phyloP scores from a whole-genome alignment of 805 yeast species.

The Metschnikowia borealis region DNA sequence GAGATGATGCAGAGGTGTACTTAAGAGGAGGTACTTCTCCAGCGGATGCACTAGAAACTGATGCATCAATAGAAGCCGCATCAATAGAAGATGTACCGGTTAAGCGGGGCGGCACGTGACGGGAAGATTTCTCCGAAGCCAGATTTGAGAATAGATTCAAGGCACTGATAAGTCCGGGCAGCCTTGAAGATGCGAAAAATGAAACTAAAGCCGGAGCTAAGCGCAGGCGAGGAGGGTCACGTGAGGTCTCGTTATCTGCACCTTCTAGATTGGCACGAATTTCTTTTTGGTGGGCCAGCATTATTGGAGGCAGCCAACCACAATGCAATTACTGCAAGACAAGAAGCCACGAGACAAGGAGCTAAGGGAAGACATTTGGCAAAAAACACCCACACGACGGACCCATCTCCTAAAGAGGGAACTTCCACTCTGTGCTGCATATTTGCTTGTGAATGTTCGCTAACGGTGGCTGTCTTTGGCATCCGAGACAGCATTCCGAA shows the following conservation, averaged over 20 bases:
- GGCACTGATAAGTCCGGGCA: too few relatives aligned
- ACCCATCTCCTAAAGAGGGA: background rate
- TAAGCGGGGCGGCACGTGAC: too few relatives aligned
- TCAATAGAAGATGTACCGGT: too few relatives aligned
- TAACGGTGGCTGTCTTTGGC: background rate
- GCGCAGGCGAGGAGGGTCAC: background rate
- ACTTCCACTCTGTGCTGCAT: background rate
- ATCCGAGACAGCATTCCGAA: background rate
- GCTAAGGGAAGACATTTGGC: too few relatives aligned
- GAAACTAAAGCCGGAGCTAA: background rate
- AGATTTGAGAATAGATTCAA: too few relatives aligned
- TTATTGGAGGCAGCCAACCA: background rate
- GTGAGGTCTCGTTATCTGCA: slow-evolving; percentile 1
- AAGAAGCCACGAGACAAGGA: background rate
- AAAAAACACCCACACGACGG: background rate
- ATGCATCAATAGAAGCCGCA: too few relatives aligned
- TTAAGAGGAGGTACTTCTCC: too few relatives aligned
- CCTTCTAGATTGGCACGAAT: background rate
- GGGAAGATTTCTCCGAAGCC: too few relatives aligned
- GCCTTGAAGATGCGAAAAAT: background rate
- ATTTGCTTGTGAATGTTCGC: background rate
- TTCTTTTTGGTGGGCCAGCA: background rate
- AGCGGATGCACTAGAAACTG: too few relatives aligned
- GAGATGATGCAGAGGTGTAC: too few relatives aligned
- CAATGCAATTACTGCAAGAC: background rate